Base-by-base conservation (phyloP, 768 basidiomycete genomes). In the Postia placenta region DNA sequence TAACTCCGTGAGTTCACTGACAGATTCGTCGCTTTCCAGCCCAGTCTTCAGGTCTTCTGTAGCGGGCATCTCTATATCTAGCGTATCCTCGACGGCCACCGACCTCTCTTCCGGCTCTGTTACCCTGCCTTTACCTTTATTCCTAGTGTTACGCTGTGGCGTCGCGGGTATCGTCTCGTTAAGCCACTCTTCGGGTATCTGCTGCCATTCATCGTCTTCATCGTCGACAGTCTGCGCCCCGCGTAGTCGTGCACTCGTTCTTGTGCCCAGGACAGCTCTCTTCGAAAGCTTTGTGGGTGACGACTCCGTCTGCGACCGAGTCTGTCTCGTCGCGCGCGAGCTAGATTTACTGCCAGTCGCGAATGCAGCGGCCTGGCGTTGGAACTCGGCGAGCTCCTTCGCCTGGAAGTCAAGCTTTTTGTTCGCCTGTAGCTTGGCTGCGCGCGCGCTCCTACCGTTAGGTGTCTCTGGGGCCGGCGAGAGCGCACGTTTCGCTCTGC, bases 161-260 rank as follows among this genome's bases (percentile, higher is more conserved):
- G n/a, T 4, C 44, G 12, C 27, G 51, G 20, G 17, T 35, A 14
- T n/a, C 11, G 38, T 26, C 12, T 65, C 65, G 17, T 60, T 60
- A 50, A 85, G 59, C 88, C 87, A 91, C 58, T 87, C 87, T 7
- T 82, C 75, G 0, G 89, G 90, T 22, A 92, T 75, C 48, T 78
- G 72, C 64, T 92, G 86, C 90, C 88, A 92, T 56, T 79, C 83
- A 2, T 71, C 70, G 11, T 81, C 82, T 2, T 70, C 69, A 9
- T 81, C 82, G 11, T 61, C 73, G 37, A 78, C 71, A 22, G 60
- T 72, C 35, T 67, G 62, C 2, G 68, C 49, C 14, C 81, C 81
- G 38, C 85, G 71, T 51, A 90, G 62, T 36, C 88, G 74, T 1
- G 81, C 75, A 58, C 87, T 91, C 2, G 79, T 60, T 23, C 87